These are phyloP conservation scores for Penicillium sp. DNA, from an alignment of 2,329 filamentous ascomycete species.

Conservation along the genomic window DNA sequence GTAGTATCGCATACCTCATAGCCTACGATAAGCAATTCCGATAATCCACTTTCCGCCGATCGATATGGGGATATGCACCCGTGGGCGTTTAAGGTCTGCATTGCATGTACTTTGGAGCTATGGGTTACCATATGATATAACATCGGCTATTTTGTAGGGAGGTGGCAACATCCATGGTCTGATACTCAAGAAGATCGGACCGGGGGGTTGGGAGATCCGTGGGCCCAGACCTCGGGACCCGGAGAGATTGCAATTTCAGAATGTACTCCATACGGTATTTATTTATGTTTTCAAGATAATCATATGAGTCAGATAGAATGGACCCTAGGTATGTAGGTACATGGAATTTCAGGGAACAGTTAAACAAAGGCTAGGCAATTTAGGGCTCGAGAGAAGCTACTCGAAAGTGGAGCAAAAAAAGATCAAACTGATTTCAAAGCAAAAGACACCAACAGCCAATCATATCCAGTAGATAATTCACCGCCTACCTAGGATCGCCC, in stretches of 20 bases:
- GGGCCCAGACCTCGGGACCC: background rate
- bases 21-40: background rate
- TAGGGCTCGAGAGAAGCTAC: background rate
- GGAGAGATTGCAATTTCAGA: background rate
- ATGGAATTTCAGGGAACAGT: background rate
- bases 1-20: background rate
- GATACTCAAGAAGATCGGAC: background rate
- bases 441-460: slow-evolving; percentile 8
- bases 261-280: background rate
- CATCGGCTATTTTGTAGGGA: too few relatives aligned
- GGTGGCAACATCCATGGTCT: background rate
- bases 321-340: background rate
- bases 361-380: background rate
- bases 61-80: background rate
- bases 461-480: background rate
- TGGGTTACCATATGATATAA: too few relatives aligned
- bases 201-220: background rate
- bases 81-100: background rate
- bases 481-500: slow-evolving; percentile 12
- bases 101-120: background rate
- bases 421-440: slow-evolving; percentile 8
- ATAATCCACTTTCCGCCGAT: slow-evolving; percentile 5
- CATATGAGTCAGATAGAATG: background rate
- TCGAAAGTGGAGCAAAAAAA: background rate
- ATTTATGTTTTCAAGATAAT: background rate